phyloP scores from a whole-genome alignment of 2,329 filamentous ascomycete genomes.

The Ophiostoma quercus region DNA sequence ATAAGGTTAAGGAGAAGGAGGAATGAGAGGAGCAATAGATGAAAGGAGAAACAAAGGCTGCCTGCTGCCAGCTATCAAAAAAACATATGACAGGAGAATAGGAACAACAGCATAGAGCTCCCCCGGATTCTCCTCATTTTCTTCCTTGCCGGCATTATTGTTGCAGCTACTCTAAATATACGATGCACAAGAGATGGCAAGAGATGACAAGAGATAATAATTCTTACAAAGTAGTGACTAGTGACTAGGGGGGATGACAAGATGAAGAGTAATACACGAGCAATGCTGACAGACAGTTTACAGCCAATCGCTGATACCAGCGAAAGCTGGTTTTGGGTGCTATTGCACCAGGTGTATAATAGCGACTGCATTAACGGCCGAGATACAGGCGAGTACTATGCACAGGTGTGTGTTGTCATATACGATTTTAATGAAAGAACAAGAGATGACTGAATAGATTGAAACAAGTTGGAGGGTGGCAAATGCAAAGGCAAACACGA shows the following conservation, averaged over 20 bases:
- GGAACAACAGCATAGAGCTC: background rate
- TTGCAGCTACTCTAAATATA: slow-evolving; percentile 5
- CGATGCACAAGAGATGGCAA: background rate
- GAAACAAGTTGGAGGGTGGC: background rate
- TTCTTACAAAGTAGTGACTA: background rate
- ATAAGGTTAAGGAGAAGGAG: background rate
- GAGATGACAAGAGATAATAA: no score
- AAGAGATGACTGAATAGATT: background rate
- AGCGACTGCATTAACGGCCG: slow-evolving; percentile 26
- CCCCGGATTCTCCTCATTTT: background rate
- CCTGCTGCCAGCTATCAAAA: background rate
- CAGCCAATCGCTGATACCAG: background rate
- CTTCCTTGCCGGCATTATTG: background rate
- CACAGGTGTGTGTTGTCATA: background rate
- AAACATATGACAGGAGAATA: background rate
- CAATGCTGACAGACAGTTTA: background rate
- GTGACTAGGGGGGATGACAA: background rate
- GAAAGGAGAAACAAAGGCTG: background rate
- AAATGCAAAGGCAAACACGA: background rate
- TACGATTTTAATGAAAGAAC: background rate
- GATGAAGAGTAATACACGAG: background rate
- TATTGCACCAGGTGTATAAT: slow-evolving; percentile 14
- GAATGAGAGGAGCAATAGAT: background rate
- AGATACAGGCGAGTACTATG: slow-evolving; percentile 24
- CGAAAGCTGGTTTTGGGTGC: background rate